Percentiles rank a stretch among this genome's conserved stretches.
Conservation (phyloP, 805 yeast species). For the Schwanniomyces polymorphus region DNA sequence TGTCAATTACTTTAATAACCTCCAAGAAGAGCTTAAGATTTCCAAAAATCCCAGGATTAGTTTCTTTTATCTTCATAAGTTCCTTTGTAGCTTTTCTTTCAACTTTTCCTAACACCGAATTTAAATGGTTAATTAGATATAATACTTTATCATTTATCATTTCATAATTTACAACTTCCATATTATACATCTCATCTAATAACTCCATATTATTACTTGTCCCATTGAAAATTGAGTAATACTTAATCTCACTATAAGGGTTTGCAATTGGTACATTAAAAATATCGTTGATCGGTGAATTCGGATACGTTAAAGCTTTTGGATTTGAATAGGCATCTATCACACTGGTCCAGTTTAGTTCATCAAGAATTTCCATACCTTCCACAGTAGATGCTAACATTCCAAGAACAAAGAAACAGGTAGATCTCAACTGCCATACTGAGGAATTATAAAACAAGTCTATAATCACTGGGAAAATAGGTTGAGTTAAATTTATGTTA, state of each 20-base stretch:
- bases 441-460: constrained; percentile 30
- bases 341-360: constrained; percentile 61
- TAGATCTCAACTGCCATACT: constrained; percentile 64
- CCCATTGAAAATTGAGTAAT: constrained; percentile 23
- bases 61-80: constrained; percentile 52
- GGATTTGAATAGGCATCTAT: constrained; percentile 16
- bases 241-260: constrained; percentile 25
- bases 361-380: constrained; percentile 85
- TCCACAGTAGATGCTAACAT: constrained; percentile 68
- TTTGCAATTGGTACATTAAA: constrained; percentile 19
- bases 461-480: constrained; percentile 48
- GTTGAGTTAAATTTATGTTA: constrained; percentile 15
- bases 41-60: constrained; percentile 53
- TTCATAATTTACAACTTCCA: constrained; percentile 8
- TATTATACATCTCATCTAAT: constrained; percentile 10
- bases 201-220: constrained; percentile 5
- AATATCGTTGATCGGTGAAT: constrained; percentile 6
- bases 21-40: constrained; percentile 53
- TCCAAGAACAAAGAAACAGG: constrained; percentile 78
- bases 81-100: constrained; percentile 60
- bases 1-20: constrained; percentile 51
- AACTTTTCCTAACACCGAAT: constrained; percentile 36
- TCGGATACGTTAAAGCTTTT: constrained; percentile 21
- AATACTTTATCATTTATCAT: constrained; percentile 23
- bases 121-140: constrained; percentile 49